Conservation (phyloP, 2,329 filamentous ascomycete species). For the Colletotrichum australisinense region DNA sequence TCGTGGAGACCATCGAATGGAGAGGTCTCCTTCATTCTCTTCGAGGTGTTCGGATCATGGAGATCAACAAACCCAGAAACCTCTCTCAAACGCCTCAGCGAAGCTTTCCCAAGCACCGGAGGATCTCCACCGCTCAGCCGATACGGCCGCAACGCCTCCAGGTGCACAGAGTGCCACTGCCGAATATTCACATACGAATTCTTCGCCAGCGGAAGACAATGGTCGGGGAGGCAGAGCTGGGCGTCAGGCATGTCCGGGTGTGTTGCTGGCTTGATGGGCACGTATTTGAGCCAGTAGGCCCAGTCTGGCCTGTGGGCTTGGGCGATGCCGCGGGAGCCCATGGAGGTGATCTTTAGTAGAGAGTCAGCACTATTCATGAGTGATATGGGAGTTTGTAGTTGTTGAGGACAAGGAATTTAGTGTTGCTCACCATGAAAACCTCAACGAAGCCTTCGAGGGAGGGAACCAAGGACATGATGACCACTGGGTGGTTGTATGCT, state of each 20-base stretch:
- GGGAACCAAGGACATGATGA: neutral
- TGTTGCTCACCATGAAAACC: neutral
- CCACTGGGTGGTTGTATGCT: neutral
- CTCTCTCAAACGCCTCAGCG: neutral
- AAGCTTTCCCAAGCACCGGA: neutral
- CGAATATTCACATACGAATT: neutral
- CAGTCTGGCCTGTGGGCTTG: neutral
- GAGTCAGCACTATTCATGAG: too few species aligned
- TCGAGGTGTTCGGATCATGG: neutral
- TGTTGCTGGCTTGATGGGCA: neutral
- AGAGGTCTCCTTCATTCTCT: neutral
- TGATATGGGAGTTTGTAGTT: too few species aligned
- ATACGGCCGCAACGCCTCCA: neutral
- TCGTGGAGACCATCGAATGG: fast-evolving
- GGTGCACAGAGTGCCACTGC: neutral
- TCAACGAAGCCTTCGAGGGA: neutral
- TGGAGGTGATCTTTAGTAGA: neutral
- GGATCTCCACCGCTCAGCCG: neutral
- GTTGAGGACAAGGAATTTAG: too few species aligned
- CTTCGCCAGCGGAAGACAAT: neutral
- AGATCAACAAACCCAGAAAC: neutral
- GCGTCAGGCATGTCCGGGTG: neutral
- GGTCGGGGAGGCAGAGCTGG: neutral
- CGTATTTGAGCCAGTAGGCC: neutral
- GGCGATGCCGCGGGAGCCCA: neutral